Percentiles rank a stretch among this genome's conserved stretches.
Evolutionary conservation across 768 basidiomycete species (phyloP).

Genomic region (Gloeophyllum trabeum): DNA sequence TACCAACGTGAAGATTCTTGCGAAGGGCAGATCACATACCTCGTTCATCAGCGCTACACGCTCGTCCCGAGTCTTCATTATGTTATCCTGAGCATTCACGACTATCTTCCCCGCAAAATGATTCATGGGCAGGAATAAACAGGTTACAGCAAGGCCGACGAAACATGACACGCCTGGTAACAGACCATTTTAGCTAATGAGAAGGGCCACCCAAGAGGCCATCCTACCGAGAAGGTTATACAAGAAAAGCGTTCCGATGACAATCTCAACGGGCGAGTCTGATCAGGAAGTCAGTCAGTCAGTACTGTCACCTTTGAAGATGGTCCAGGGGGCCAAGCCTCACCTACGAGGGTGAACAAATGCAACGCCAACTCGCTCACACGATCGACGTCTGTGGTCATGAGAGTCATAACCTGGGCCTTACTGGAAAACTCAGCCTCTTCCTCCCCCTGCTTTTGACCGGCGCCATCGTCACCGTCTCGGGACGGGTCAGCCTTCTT

Average conservation of each 20-base stretch:
- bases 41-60: slow-evolving; percentile 90
- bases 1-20: not conserved
- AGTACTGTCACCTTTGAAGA: not conserved
- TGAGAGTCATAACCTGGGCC: slow-evolving; percentile 86
- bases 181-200: not conserved
- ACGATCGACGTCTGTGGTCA: slow-evolving; percentile 91
- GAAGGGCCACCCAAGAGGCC: slow-evolving; percentile 1
- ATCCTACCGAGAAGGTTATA: slow-evolving; percentile 64
- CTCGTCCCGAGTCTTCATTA: slow-evolving; percentile 90
- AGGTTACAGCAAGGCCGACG: slow-evolving; percentile 68
- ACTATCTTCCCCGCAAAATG: slow-evolving; percentile 78
- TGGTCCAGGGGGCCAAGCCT: slow-evolving; percentile 10
- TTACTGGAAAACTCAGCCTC: slow-evolving; percentile 42
- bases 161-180: slow-evolving; percentile 53
- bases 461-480: not conserved
- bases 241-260: slow-evolving; percentile 64
- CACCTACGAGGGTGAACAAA: slow-evolving; percentile 63
- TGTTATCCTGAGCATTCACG: slow-evolving; percentile 65
- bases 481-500: not conserved
- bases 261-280: slow-evolving; percentile 75
- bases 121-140: slow-evolving; percentile 59
- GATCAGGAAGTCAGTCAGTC: not conserved
- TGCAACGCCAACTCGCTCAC: slow-evolving; percentile 82
- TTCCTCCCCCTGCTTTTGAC: slow-evolving; percentile 35
- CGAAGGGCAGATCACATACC: slow-evolving; percentile 15